Evolutionary conservation across 352 stramenopile genomes (phyloP).

Genomic region (Blastocystis sp.): DNA sequence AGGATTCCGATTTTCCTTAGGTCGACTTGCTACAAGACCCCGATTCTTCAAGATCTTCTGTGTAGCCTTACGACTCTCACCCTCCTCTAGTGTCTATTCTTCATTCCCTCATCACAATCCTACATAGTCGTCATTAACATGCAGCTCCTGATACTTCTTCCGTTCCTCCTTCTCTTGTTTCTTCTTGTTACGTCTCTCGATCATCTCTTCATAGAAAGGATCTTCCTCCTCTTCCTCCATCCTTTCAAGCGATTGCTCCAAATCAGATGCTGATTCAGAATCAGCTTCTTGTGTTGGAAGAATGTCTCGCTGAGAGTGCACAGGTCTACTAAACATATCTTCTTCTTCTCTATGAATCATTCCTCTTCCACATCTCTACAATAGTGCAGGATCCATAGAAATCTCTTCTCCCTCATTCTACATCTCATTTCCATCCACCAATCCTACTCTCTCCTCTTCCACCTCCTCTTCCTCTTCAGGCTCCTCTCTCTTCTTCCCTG

Average conservation of each 20-base stretch:
- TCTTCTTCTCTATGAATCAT: constrained; percentile 54
- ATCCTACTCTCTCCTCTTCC: not conserved
- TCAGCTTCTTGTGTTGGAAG: not conserved
- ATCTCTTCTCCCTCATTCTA: constrained; percentile 57
- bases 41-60: constrained; percentile 95
- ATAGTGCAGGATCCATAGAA: not conserved
- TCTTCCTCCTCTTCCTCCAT: constrained; percentile 67
- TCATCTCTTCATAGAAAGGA: constrained; percentile 73
- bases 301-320: not conserved
- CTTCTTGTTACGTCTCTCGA: constrained; percentile 68
- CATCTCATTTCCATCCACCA: not conserved
- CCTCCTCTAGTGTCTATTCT: constrained; percentile 70
- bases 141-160: constrained; percentile 73
- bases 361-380: constrained; percentile 66
- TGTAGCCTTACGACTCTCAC: constrained; percentile 80
- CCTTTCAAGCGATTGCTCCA: constrained; percentile 66
- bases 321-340: not conserved
- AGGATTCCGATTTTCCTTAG: constrained; percentile 94
- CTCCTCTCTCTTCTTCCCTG: constrained; percentile 8
- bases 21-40: constrained; percentile 91
- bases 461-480: not conserved
- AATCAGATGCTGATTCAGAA: not conserved
- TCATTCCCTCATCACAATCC: constrained; percentile 69
- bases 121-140: constrained; percentile 68
- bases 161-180: constrained; percentile 74